phyloP scores from a whole-genome alignment of 805 yeast genomes.

The Huiozyma sinensis region DNA sequence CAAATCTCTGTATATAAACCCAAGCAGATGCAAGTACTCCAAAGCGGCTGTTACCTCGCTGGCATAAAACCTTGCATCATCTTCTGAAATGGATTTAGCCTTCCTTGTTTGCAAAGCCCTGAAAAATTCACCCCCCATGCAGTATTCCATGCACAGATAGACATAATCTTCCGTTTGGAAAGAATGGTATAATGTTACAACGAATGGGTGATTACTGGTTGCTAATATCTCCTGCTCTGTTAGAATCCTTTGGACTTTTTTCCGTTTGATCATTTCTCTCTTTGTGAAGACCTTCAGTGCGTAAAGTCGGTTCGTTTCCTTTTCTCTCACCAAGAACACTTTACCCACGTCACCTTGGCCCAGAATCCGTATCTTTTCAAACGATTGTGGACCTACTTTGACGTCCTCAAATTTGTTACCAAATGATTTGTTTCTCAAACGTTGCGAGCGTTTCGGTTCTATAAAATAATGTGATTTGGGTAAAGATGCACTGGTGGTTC shows the following conservation, averaged over 20 bases:
- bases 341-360: slow-evolving; percentile 99
- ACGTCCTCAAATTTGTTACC: slow-evolving; percentile 66
- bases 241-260: slow-evolving; percentile 85
- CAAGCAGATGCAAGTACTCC: slow-evolving; percentile 92
- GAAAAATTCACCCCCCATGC: slow-evolving; percentile 99
- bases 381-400: slow-evolving; percentile 77
- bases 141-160: slow-evolving; percentile 94
- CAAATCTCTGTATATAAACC: slow-evolving; percentile 90
- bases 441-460: slow-evolving; percentile 25
- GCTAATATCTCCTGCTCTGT: slow-evolving; percentile 97
- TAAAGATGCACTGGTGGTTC: background rate
- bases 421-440: slow-evolving; percentile 37
- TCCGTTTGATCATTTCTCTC: slow-evolving; percentile 88
- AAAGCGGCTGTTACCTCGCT: slow-evolving; percentile 96
- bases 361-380: slow-evolving; percentile 79
- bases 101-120: slow-evolving; percentile 88
- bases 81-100: slow-evolving; percentile 74
- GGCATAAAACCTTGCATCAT: slow-evolving; percentile 87
- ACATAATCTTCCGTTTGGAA: slow-evolving; percentile 89
- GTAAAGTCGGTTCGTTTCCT: slow-evolving; percentile 57
- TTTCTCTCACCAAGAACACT: slow-evolving; percentile 84
- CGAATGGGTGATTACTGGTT: slow-evolving; percentile 92
- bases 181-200: slow-evolving; percentile 90
- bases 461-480: background rate
- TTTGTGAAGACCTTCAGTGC: slow-evolving; percentile 90